Evolutionary conservation across 352 stramenopile species (phyloP).

Genomic region (Pythium myriotylum): DNA sequence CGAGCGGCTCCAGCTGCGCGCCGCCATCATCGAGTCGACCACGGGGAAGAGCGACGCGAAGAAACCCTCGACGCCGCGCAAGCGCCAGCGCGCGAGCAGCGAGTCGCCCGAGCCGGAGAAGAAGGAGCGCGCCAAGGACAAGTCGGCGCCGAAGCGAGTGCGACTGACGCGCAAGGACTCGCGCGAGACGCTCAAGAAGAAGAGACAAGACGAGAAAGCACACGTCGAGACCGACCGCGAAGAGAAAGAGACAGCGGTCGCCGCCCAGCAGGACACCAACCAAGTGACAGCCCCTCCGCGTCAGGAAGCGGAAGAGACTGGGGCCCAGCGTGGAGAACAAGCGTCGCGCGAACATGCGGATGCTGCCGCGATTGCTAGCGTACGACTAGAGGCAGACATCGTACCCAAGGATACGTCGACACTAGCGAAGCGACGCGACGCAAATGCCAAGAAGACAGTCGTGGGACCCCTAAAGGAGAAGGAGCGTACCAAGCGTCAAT

Average conservation of each 20-base stretch:
- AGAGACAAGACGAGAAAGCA: not conserved
- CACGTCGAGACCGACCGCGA: not conserved
- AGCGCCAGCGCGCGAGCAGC: constrained; percentile 10
- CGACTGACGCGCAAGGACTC: constrained; percentile 10
- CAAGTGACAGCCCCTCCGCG: not conserved
- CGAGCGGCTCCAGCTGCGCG: constrained; percentile 26
- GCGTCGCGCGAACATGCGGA: too few relatives aligned
- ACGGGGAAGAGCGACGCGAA: not conserved
- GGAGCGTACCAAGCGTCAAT: too few relatives aligned
- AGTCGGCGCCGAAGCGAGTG: constrained; percentile 8
- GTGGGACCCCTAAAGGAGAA: too few relatives aligned
- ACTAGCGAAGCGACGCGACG: too few relatives aligned
- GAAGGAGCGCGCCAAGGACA: not conserved
- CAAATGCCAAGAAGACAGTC: too few relatives aligned
- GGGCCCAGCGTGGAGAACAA: too few relatives aligned
- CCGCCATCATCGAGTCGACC: constrained; percentile 18
- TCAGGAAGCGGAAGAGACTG: too few relatives aligned
- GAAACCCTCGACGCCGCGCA: constrained; percentile 4
- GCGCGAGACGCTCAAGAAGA: constrained; percentile 4
- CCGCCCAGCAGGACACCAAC: not conserved
- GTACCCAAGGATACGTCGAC: too few relatives aligned
- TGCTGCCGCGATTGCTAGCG: too few relatives aligned
- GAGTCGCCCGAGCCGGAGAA: not conserved
- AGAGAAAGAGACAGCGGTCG: not conserved
- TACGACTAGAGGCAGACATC: too few relatives aligned